Evolutionary conservation across 2,329 filamentous ascomycete genomes (phyloP), one percentile per base, ranked within the genome.

Genomic region (Colletotrichum coccodes): DNA sequence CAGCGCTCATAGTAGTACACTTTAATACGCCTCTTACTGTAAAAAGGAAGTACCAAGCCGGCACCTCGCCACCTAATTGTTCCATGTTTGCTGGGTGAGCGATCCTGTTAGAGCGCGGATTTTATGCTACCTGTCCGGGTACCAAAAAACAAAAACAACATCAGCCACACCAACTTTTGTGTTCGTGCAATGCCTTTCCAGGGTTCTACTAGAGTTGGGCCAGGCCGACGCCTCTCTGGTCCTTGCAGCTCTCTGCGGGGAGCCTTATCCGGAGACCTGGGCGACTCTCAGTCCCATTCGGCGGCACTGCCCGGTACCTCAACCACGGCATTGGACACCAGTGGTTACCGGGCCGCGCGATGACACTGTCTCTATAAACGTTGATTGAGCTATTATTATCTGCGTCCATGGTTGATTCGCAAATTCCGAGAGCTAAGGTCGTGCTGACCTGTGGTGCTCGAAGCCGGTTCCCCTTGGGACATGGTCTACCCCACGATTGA

Each of bases 331-430:
- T 60, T 16, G 56, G 38, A 58, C 54, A 32, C 26, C 26, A 4
- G 8, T 56, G 53, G 34, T 9, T 38, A 32, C 11, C 30, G 18
- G 12, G 14, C 26, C 14, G n/a, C 34, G 12, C 23, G 16, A 28
- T 14, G 16, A 7, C 12, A 9, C n/a, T 36, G 21, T 32, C 14
- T 32, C 36, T 28, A 56, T 56, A 23, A 44, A 52, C 44, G 12
- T 53, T 64, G 42, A 36, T 64, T 63, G 52, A 57, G 64, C 60
- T 60, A 68, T 68, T 68, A 68, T 26, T 47, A 56, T 40, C 50
- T 54, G 54, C 56, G 34, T 44, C 26, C 49, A 60, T 60, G 7
- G 21, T 60, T 32, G 57, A 42, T 54, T 32, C 56, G 56, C 54
- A 56, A 65, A 56, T 47, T 23, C 49, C 34, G 42, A 49, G 50